Evolutionary conservation across 164 flowering plant species (phyloP), one percentile per base, ranked within the genome.

Genomic region (Euptelea pleiosperma): DNA sequence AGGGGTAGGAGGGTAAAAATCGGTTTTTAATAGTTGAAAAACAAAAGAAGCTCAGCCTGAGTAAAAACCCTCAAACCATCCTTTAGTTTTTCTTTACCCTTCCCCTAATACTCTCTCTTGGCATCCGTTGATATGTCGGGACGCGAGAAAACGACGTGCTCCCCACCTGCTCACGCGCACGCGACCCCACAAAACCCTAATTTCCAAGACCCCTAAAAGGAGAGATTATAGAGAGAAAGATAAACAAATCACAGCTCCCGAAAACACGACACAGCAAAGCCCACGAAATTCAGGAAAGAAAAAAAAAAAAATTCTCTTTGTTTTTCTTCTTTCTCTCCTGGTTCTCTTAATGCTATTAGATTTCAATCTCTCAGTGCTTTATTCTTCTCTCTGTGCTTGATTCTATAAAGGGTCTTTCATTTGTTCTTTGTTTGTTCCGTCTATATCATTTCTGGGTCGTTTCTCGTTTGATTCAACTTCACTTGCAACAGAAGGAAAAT

Each of bases 111-210:
- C 14, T 26, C 43, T 22, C 50, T 52, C 58, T 53, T 47, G 46
- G 46, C 64, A 62, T 66, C 58, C 61, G 61, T 50, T 71, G 55
- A 59, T 54, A 31, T 56, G 71, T 67, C 57, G 69, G 71, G 68
- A 52, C 46, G 25, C 61, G 68, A 76, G 85, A 77, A 63, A 78
- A 69, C 67, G 79, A 81, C 81, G 77, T 80, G 83, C 80, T 57
- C 70, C 76, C 79, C 82, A 77, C 83, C 84, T 67, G 69, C 77
- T 73, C 82, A 77, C 72, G 58, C 76, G 81, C 84, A 75, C 81
- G 61, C 62, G 48, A 70, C 85, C 87, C 87, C 81, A 79, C 78
- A 59, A 71, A 78, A 70, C 83, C 80, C 86, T 76, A 80, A 74
- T 73, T 75, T 71, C 82, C 61, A 52, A 64, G 61, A 51, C 60